Conservation (phyloP, 768 basidiomycete species). For the Tubosaeta brunneosetosa region DNA sequence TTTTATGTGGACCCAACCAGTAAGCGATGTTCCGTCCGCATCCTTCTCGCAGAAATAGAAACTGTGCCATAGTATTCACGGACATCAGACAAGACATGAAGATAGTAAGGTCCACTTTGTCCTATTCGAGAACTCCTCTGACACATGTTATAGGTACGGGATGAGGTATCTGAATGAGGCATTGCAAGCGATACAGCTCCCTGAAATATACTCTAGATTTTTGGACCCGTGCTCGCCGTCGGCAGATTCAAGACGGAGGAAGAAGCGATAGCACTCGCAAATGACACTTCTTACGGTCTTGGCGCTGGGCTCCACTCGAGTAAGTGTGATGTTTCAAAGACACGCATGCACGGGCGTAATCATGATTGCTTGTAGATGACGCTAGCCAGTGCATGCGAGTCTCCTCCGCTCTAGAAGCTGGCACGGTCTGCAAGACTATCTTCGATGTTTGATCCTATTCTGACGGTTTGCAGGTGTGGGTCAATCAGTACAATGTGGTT, state of each 20-base stretch:
- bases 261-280: slow-evolving; percentile 80
- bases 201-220: slow-evolving; percentile 54
- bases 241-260: slow-evolving; percentile 83
- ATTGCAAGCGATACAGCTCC: slow-evolving; percentile 4
- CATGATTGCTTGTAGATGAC: slow-evolving; percentile 47
- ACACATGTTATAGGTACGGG: slow-evolving; percentile 24
- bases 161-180: slow-evolving; percentile 23
- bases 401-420: slow-evolving; percentile 79
- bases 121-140: slow-evolving; percentile 17
- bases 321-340: slow-evolving; percentile 32
- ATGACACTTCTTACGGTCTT: slow-evolving; percentile 86
- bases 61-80: slow-evolving; percentile 59
- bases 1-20: slow-evolving; percentile 89
- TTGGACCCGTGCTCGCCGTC: slow-evolving; percentile 88
- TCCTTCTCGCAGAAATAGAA: slow-evolving; percentile 5
- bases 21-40: slow-evolving; percentile 34
- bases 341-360: background rate
- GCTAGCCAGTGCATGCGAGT: slow-evolving; percentile 88
- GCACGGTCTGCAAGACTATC: slow-evolving; percentile 54
- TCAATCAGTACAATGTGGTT: slow-evolving; percentile 83
- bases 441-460: background rate
- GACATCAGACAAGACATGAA: slow-evolving; percentile 79
- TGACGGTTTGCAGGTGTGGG: slow-evolving; percentile 62
- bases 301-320: slow-evolving; percentile 90
- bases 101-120: slow-evolving; percentile 52